Evolutionary conservation across 345 rosid species (phyloP).

Genomic region (Microcos paniculata): DNA sequence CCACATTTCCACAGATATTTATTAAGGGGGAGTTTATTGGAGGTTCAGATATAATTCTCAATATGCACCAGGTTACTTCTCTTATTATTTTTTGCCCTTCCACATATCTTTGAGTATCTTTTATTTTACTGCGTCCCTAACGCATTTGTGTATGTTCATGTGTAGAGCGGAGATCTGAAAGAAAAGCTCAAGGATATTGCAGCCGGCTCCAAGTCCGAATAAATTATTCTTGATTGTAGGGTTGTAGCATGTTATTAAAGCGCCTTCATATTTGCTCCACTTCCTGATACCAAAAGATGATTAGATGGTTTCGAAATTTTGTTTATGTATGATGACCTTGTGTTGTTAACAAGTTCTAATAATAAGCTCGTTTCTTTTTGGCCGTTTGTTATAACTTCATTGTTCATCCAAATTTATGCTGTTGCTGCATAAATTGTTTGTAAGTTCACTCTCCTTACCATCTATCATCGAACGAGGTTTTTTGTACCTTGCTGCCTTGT

Average conservation of each 20-base stretch:
- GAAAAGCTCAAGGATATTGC: slow-evolving; percentile 64
- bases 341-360: not conserved
- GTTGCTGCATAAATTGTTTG: not conserved
- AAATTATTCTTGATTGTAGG: not conserved
- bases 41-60: slow-evolving; percentile 90
- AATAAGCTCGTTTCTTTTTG: not conserved
- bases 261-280: not conserved
- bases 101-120: not conserved
- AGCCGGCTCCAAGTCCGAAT: slow-evolving; percentile 32
- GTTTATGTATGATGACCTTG: not conserved
- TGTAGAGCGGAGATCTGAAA: slow-evolving; percentile 82
- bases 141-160: slow-evolving; percentile 9
- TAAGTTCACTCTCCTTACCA: not conserved
- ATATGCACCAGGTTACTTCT: slow-evolving; percentile 77
- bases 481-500: not conserved
- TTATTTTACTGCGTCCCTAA: not conserved
- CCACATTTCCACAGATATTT: slow-evolving; percentile 94
- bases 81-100: not conserved
- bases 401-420: not conserved
- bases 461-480: not conserved
- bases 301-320: not conserved
- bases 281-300: not conserved
- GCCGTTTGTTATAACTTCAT: too few species aligned
- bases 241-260: not conserved
- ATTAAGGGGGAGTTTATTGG: slow-evolving; percentile 94